Evolutionary conservation across 306 rosid species (phyloP).

Genomic region (Carpinus viminea): DNA sequence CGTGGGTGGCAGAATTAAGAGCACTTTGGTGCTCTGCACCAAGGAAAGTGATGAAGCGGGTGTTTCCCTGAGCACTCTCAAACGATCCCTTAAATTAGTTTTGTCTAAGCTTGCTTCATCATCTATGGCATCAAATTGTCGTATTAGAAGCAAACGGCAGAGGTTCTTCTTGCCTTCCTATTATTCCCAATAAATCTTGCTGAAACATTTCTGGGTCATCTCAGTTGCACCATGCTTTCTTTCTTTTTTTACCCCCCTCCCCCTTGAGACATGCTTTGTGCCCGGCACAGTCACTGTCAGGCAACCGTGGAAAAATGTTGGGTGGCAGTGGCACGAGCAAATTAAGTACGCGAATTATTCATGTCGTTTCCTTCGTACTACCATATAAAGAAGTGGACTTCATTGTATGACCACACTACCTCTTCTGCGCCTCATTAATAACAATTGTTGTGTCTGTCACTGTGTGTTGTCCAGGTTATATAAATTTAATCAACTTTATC

Average conservation of each 20-base stretch:
- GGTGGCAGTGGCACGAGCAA: background rate
- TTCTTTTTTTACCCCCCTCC: background rate
- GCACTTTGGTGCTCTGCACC: conserved; percentile 71
- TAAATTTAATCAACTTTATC: too few relatives aligned
- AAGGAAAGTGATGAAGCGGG: conserved; percentile 53
- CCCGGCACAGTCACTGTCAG: background rate
- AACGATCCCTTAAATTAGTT: conserved; percentile 70
- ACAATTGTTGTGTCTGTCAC: too few relatives aligned
- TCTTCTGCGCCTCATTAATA: too few relatives aligned
- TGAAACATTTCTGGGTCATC: background rate
- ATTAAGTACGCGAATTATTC: background rate
- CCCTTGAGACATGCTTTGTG: background rate
- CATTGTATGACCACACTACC: background rate
- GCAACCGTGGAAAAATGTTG: background rate
- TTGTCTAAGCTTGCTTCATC: conserved; percentile 60
- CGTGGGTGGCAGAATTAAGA: conserved; percentile 82
- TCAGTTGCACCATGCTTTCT: background rate
- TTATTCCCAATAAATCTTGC: conserved; percentile 32
- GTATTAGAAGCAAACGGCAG: conserved; percentile 88
- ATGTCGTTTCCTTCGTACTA: background rate
- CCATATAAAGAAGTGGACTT: conserved; percentile 4
- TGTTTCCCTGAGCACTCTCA: conserved; percentile 63
- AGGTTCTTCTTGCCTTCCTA: conserved; percentile 90
- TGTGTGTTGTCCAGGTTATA: too few relatives aligned
- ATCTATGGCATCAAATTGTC: conserved; percentile 49